Percentiles rank a stretch among this genome's conserved stretches.
Conservation (phyloP, 1,139 yeast species). For the Diutina rugosa region DNA sequence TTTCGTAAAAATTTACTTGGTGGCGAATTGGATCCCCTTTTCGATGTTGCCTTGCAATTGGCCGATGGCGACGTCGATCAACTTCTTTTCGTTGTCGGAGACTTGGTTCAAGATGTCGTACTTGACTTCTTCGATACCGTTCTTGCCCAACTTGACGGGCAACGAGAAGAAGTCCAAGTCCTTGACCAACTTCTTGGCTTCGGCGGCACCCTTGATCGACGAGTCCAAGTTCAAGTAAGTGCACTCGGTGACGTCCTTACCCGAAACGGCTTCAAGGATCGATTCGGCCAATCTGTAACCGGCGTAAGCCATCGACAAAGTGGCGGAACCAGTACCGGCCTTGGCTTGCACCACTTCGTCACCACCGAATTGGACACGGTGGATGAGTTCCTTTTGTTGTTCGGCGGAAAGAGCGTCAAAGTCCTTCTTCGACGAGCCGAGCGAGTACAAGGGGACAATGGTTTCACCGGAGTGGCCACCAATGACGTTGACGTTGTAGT, state of each 20-base stretch:
- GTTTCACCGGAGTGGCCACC: conserved; percentile 2
- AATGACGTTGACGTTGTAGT: conserved; percentile 2
- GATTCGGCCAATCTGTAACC: conserved; percentile 2
- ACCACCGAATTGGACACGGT: conserved; percentile 2
- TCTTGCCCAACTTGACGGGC: conserved; percentile 77
- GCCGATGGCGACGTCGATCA: conserved; percentile 71
- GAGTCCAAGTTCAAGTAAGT: conserved; percentile 43
- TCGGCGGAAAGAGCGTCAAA: background rate
- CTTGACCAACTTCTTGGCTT: conserved; percentile 60
- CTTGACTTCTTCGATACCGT: conserved; percentile 64
- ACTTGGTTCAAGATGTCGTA: conserved; percentile 36
- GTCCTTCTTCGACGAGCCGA: background rate
- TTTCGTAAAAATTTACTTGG: conserved; percentile 2
- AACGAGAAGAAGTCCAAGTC: conserved; percentile 91
- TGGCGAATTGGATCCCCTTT: conserved; percentile 58
- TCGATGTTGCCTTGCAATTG: conserved; percentile 66
- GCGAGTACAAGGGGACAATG: conserved; percentile 2
- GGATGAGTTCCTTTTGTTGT: background rate
- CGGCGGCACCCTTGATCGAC: conserved; percentile 47
- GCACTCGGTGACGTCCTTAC: conserved; percentile 58
- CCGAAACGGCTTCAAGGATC: conserved; percentile 8
- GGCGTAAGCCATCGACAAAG: conserved; percentile 2
- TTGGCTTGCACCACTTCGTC: conserved; percentile 2
- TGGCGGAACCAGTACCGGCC: conserved; percentile 2
- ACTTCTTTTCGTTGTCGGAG: conserved; percentile 52